Conservation (phyloP, 352 stramenopile species). For the Phytophthora constricta region DNA sequence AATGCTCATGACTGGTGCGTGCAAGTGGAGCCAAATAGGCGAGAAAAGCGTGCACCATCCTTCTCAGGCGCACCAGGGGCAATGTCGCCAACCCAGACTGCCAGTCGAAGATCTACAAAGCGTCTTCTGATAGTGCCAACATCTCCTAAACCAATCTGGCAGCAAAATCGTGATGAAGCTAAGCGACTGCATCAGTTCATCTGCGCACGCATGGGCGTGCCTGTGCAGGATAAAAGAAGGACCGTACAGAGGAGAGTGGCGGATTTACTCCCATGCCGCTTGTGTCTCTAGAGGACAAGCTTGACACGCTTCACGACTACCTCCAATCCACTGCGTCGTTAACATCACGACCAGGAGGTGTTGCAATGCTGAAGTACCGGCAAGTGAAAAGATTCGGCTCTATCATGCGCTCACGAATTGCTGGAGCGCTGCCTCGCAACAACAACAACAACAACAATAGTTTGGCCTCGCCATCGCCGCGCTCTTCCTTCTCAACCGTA, state of each 20-base stretch:
- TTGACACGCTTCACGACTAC: constrained; percentile 71
- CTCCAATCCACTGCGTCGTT: constrained; percentile 38
- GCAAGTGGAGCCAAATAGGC: constrained; percentile 59
- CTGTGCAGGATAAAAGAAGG: constrained; percentile 37
- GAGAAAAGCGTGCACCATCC: constrained; percentile 41
- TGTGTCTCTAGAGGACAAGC: constrained; percentile 63
- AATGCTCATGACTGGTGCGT: constrained; percentile 71
- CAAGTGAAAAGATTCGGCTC: constrained; percentile 73
- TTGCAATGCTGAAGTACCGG: constrained; percentile 60
- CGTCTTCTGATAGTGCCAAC: constrained; percentile 4
- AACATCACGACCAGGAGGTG: constrained; percentile 19
- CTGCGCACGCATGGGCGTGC: constrained; percentile 58
- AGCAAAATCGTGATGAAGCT: constrained; percentile 61
- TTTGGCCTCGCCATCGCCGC: constrained; percentile 10
- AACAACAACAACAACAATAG: constrained; percentile 10
- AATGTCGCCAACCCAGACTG: neutral
- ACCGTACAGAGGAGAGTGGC: constrained; percentile 34
- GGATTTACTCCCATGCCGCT: constrained; percentile 57
- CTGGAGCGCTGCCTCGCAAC: constrained; percentile 7
- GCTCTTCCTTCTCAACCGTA: constrained; percentile 21
- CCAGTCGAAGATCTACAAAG: constrained; percentile 6
- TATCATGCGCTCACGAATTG: constrained; percentile 61
- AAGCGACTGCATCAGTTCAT: constrained; percentile 67
- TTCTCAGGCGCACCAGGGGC: neutral
- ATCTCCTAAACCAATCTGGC: constrained; percentile 33